Evolutionary conservation across 495 filamentous ascomycete genomes (phyloP).

Genomic region (Aspergillus heteromorphus): DNA sequence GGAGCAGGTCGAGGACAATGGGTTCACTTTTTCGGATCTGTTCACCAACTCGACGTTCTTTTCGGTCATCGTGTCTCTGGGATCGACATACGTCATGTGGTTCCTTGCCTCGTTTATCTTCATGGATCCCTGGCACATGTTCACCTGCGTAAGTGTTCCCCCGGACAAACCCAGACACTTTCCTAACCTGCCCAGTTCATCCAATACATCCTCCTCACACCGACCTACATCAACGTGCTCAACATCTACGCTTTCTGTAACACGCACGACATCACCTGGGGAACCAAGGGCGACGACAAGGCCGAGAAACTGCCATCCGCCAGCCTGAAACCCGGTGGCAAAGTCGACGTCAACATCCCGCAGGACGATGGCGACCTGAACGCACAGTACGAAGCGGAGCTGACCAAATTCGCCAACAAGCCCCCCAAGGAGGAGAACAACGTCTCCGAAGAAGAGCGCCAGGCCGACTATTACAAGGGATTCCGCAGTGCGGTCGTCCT

Average conservation of each 20-base stretch:
- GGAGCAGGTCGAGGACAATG: slow-evolving; percentile 48
- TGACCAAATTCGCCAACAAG: slow-evolving; percentile 67
- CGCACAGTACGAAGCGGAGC: slow-evolving; percentile 86
- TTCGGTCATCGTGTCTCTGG: slow-evolving; percentile 84
- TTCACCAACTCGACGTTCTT: slow-evolving; percentile 88
- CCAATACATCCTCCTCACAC: slow-evolving; percentile 93
- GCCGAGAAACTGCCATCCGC: slow-evolving; percentile 75
- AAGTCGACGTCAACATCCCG: slow-evolving; percentile 90
- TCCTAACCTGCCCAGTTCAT: slow-evolving; percentile 53
- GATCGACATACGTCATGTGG: slow-evolving; percentile 92
- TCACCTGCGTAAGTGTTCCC: slow-evolving; percentile 59
- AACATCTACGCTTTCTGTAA: slow-evolving; percentile 99
- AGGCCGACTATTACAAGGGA: slow-evolving; percentile 98
- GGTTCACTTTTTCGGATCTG: slow-evolving; percentile 62
- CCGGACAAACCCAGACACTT: neutral
- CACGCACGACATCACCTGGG: slow-evolving; percentile 96
- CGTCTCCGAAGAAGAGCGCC: slow-evolving; percentile 64
- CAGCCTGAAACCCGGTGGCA: slow-evolving; percentile 80
- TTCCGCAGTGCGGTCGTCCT: slow-evolving; percentile 89
- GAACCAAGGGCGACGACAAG: slow-evolving; percentile 93
- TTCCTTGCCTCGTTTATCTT: slow-evolving; percentile 88
- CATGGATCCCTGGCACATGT: slow-evolving; percentile 99
- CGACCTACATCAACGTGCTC: slow-evolving; percentile 92
- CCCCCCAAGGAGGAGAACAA: slow-evolving; percentile 59
- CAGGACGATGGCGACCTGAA: slow-evolving; percentile 83